Evolutionary conservation across 495 filamentous ascomycete species (phyloP), one percentile per base, ranked within the genome.

Genomic region (Antarctomyces pellizariae): DNA sequence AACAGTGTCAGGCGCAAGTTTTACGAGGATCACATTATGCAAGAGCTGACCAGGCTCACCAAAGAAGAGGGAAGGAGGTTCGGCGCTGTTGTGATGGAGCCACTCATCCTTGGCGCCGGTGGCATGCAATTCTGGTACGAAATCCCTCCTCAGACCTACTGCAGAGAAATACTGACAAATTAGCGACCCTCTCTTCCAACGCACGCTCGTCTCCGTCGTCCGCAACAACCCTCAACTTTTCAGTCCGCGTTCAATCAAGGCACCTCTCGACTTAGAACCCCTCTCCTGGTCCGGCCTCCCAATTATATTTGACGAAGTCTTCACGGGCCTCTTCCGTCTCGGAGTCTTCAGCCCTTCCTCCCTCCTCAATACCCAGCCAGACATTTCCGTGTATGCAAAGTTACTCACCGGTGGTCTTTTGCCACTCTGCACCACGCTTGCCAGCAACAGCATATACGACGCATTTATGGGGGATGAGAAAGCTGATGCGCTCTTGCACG

Each of bases 121-220:
- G 75, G 75, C 18, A 83, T 83, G 75, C 41, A 66, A 0, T 62
- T 80, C 38, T 71, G 64, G 69, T 74, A 45, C 49, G 67, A 40
- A 30, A 22, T 8, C 17, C 12, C 9, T n/a, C 7, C 29, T 9
- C 18, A 16, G 22, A 20, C 23, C 13, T 25, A 4, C 3, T 24
- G 2, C 1, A 23, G 24, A 4, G 14, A 29, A 26, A 18, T 10
- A 25, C 22, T 34, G 24, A 48, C 28, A 33, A 29, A 41, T 17
- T 26, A 74, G 70, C 16, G 75, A 83, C 33, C 75, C 75, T 7
- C 60, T 83, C 2, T 83, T 78, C 53, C 75, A 83, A 41, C 55
- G 57, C 11, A 59, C 54, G 11, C 58, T 83, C 8, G 60, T 64
- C 17, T 50, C 65, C 5, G 58, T 67, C 8, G 59, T 76, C 18